Conservation (phyloP, 148 eudicot genomes). For the Dysphania ambrosioides region DNA sequence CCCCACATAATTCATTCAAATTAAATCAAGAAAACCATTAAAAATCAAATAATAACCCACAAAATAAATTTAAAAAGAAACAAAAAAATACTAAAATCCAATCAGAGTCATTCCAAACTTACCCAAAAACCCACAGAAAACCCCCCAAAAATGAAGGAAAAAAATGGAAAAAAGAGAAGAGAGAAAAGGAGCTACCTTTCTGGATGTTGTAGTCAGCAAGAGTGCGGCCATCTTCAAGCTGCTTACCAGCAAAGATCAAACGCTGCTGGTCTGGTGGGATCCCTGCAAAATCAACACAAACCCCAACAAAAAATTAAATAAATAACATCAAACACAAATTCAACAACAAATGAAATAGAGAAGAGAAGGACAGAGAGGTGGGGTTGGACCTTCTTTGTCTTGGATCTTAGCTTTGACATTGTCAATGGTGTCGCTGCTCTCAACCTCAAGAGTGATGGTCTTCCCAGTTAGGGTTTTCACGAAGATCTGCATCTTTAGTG, state of each 20-base stretch:
- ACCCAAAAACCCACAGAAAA: too few relatives aligned
- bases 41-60: too few relatives aligned
- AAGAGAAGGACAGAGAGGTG: too few relatives aligned
- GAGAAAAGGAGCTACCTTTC: conserved; percentile 11
- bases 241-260: conserved; percentile 32
- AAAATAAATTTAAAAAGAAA: too few relatives aligned
- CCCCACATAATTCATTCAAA: too few relatives aligned
- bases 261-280: conserved; percentile 32
- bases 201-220: conserved; percentile 36
- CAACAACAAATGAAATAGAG: not conserved
- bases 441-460: conserved; percentile 31
- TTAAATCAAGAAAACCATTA: too few relatives aligned
- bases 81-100: too few relatives aligned
- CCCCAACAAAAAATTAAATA: not conserved
- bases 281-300: conserved; percentile 9
- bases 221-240: conserved; percentile 34
- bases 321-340: too few relatives aligned
- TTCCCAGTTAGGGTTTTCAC: conserved; percentile 33
- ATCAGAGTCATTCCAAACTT: too few relatives aligned
- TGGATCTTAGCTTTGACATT: conserved; percentile 31
- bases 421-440: conserved; percentile 28
- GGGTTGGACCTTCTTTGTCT: conserved; percentile 25
- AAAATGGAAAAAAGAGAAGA: not conserved
- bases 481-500: conserved; percentile 29
- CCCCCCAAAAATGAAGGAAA: not conserved